phyloP scores from a whole-genome alignment of 2,329 filamentous ascomycete species.

The Microascus cirrosus region DNA sequence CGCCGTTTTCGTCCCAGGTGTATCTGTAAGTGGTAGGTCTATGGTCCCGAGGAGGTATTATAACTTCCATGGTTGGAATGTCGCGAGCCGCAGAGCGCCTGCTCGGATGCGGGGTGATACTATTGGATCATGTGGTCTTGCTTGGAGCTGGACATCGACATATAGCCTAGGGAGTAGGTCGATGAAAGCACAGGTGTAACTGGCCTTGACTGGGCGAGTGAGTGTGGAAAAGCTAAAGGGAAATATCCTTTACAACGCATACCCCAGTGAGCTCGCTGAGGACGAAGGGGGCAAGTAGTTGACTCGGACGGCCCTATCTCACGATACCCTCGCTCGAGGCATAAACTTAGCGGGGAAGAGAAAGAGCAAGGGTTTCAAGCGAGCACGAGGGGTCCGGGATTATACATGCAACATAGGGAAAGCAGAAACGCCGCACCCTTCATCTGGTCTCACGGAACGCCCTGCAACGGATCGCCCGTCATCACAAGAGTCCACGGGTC shows the following conservation, averaged over 20 bases:
- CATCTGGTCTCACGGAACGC: neutral
- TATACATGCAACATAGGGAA: neutral
- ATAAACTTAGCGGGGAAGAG: neutral
- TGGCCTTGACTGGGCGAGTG: too few species aligned
- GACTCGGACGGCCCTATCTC: neutral
- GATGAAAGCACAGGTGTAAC: too few species aligned
- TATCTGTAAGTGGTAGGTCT: slow-evolving; percentile 9
- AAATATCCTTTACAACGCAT: too few species aligned
- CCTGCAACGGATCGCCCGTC: neutral
- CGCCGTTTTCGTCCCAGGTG: slow-evolving; percentile 10
- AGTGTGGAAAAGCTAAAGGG: neutral
- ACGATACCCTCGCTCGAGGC: neutral
- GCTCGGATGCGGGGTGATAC: neutral
- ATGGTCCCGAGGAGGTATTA: slow-evolving; percentile 10
- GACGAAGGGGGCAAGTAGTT: neutral
- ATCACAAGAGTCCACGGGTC: too few species aligned
- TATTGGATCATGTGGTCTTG: neutral
- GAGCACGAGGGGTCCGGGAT: neutral
- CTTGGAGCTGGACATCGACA: neutral
- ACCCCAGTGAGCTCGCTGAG: too few species aligned
- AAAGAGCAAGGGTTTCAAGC: neutral
- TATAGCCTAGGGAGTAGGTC: too few species aligned
- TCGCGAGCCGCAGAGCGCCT: neutral
- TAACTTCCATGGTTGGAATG: slow-evolving; percentile 7
- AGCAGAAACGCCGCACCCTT: neutral